Evolutionary conservation across 108 stramenopile species (phyloP), one percentile per base, ranked within the genome.

Genomic region (Nitzschia sp.): DNA sequence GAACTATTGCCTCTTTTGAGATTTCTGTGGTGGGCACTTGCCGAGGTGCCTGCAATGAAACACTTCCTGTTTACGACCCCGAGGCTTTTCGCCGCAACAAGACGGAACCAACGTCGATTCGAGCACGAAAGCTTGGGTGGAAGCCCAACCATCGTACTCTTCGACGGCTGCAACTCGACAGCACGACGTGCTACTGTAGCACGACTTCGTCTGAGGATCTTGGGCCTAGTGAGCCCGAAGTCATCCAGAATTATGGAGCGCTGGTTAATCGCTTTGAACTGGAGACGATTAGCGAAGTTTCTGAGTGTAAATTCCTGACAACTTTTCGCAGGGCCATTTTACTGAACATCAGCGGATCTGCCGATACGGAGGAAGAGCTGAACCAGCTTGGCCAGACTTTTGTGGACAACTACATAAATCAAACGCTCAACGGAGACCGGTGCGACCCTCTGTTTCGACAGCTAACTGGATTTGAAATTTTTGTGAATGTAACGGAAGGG

Each of bases 331-430:
- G 18, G 21, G 49, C 19, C 49, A 19, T 51, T 8, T 5, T 51
- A 51, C n/a, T 51, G 49, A 51, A 17, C n/a, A 4, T 51, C 21
- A 17, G 4, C 4, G n/a, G 19, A 5, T 17, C 21, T 4, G 21
- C 11, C 21, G 49, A 9, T 5, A 51, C 49, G 8, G 18, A 51
- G n/a, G 49, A 51, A 21, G 49, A 51, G 21, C 49, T 51, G 21
- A 23, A 51, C 49, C n/a, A n/a, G 49, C 11, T 51, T 51, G 49
- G 49, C 4, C 49, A 51, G 21, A 51, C 49, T 4, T 51, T 51
- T 23, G 21, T 51, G 4, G n/a, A 9, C n/a, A n/a, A 9, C 49
- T 51, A 51, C 49, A n/a, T n/a, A n/a, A 51, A 51, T 19, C 49
- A 51, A 19, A 4, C 13, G 4, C 49, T 19, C 4, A 4, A 51